Evolutionary conservation across 352 stramenopile genomes (phyloP).

Genomic region (Phytophthora lateralis): DNA sequence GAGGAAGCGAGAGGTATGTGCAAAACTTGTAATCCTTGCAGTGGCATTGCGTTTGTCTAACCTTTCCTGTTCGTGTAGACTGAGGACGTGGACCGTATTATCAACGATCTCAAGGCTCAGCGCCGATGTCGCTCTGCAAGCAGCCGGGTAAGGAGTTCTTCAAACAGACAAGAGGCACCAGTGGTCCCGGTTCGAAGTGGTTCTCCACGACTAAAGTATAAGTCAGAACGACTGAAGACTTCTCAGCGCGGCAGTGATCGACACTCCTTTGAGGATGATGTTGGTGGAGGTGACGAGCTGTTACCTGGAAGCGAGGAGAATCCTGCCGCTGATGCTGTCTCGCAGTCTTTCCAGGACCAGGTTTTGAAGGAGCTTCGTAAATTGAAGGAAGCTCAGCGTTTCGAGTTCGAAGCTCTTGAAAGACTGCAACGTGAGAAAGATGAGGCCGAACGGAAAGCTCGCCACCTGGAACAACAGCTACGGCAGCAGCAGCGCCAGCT

Average conservation of each 20-base stretch:
- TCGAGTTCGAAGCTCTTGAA: constrained; percentile 26
- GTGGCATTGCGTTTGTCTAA: constrained; percentile 1
- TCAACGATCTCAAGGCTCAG: constrained; percentile 42
- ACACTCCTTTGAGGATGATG: constrained; percentile 12
- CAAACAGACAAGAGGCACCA: constrained; percentile 11
- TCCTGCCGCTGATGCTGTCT: constrained; percentile 1
- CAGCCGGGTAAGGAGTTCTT: constrained; percentile 2
- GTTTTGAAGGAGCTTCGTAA: constrained; percentile 56
- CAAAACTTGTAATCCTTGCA: not conserved
- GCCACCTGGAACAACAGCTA: constrained; percentile 41
- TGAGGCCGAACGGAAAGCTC: constrained; percentile 31
- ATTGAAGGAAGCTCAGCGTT: constrained; percentile 46
- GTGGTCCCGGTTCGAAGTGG: constrained; percentile 15
- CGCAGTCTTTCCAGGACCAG: constrained; percentile 48
- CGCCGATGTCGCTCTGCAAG: constrained; percentile 13
- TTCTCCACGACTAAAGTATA: constrained; percentile 9
- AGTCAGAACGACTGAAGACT: not conserved
- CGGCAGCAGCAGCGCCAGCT: constrained; percentile 40
- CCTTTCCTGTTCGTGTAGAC: constrained; percentile 16
- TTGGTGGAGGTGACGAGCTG: constrained; percentile 17
- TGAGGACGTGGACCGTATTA: constrained; percentile 51
- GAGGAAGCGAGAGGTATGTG: constrained; percentile 38
- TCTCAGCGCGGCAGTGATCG: not conserved
- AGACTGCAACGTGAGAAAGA: constrained; percentile 20
- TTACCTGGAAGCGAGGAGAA: not conserved